These are phyloP conservation scores for Pseudocercospora macadamiae DNA, from an alignment of 2,329 filamentous ascomycete species.

Conservation along the genomic window DNA sequence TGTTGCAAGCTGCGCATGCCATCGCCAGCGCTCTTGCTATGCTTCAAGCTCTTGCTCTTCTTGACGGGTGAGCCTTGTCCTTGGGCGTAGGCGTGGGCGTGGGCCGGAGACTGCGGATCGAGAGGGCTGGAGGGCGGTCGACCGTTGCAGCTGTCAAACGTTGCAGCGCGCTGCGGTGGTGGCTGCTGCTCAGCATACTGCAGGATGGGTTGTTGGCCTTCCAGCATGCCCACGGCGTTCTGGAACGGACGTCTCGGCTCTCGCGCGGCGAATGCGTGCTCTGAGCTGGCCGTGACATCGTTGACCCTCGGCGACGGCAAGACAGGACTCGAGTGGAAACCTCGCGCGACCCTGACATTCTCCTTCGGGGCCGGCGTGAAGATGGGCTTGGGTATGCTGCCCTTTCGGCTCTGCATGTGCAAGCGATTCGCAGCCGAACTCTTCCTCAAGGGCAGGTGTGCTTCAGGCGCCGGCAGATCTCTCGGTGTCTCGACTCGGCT, in stretches of 20 bases:
- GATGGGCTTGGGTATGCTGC: constrained; percentile 34
- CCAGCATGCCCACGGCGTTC: constrained; percentile 34
- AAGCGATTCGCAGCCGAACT: constrained; percentile 43
- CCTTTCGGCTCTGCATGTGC: constrained; percentile 37
- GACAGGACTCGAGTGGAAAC: constrained; percentile 36
- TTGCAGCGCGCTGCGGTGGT: constrained; percentile 31
- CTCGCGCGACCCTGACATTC: constrained; percentile 25
- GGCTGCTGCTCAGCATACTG: constrained; percentile 26
- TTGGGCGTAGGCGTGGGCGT: no score
- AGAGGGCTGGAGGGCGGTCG: constrained; percentile 25
- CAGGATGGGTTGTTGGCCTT: constrained; percentile 22
- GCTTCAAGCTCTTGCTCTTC: constrained; percentile 24
- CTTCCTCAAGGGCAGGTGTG: constrained; percentile 46
- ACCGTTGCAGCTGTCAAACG: constrained; percentile 29
- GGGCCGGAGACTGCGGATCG: constrained; percentile 1
- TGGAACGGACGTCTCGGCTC: constrained; percentile 33
- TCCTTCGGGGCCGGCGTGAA: constrained; percentile 31
- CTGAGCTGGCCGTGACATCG: constrained; percentile 37
- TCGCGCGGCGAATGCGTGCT: constrained; percentile 39
- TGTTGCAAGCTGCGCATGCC: constrained; percentile 31
- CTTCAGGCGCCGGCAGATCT: constrained; percentile 54
- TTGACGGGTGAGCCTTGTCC: constrained; percentile 15
- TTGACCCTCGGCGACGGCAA: constrained; percentile 34
- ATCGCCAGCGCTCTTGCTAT: constrained; percentile 27
- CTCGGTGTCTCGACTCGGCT: constrained; percentile 68